These are phyloP conservation scores for Phaffomyces opuntiae DNA, from an alignment of 805 yeast species.

Conservation along the genomic window DNA sequence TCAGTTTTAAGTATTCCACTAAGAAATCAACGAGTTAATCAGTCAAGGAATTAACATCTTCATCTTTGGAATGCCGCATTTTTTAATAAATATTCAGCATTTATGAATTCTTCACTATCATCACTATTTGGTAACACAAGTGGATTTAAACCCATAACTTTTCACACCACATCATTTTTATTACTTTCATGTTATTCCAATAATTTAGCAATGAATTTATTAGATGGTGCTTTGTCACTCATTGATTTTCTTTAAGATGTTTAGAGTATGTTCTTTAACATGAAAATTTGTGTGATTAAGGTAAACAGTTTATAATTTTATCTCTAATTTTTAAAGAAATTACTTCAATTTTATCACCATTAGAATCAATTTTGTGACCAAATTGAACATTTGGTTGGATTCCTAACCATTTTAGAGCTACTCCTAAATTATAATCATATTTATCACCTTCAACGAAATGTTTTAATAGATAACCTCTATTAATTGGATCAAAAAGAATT, in stretches of 20 bases:
- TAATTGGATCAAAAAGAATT: too few relatives aligned
- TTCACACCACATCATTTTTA: slow-evolving; percentile 17
- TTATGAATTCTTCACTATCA: slow-evolving; percentile 8
- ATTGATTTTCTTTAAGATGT: slow-evolving; percentile 10
- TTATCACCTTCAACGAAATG: too few relatives aligned
- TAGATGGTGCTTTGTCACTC: slow-evolving; percentile 5
- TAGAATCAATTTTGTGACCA: too few relatives aligned
- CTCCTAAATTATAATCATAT: too few relatives aligned
- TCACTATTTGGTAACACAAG: slow-evolving; percentile 11
- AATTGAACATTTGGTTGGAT: too few relatives aligned
- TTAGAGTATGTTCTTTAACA: slow-evolving; percentile 12
- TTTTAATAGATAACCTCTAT: too few relatives aligned
- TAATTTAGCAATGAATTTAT: slow-evolving; percentile 10
- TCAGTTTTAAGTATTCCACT: slow-evolving; percentile 8
- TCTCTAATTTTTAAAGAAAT: slow-evolving; percentile 25
- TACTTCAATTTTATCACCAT: slow-evolving; percentile 9
- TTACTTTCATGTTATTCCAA: slow-evolving; percentile 13
- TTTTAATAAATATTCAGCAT: slow-evolving; percentile 9
- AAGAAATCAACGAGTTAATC: slow-evolving; percentile 16
- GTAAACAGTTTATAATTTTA: slow-evolving; percentile 28
- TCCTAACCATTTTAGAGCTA: too few relatives aligned
- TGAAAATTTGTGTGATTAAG: slow-evolving; percentile 22
- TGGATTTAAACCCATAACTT: slow-evolving; percentile 17
- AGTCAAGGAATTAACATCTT: slow-evolving; percentile 14
- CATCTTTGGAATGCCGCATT: slow-evolving; percentile 14